Base-by-base conservation (phyloP, 2,329 filamentous ascomycete genomes). In the Dactylellina leptospora region DNA sequence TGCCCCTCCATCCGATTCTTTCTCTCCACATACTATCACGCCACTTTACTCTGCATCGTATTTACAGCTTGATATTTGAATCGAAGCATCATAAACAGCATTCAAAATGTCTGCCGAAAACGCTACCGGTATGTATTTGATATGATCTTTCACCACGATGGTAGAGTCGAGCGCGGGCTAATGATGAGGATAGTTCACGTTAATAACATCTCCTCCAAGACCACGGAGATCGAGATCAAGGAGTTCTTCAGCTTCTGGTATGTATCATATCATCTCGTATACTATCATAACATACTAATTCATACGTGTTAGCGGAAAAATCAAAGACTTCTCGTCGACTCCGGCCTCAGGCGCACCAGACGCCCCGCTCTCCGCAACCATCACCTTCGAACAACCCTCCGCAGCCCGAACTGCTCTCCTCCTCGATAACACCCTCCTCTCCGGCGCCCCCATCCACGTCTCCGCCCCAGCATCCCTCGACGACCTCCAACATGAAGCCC, bases 321-420 rank as follows among this genome's bases (percentile, higher is more conserved):
- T 99, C 80, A 88, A 87, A 76, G 85, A 86, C 77, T 85, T 99
- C 80, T 88, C 91, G 69, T 86, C 97, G 78, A 91, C 87, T 25
- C 82, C 88, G 33, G 82, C 81, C 54, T 83, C 81, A 38, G 83
- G 83, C 23, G 80, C 80, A 42, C 81, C 81, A 59, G 87, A 87
- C 78, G 85, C 88, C 75, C 84, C 86, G 76, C 92, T 97, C 82
- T 88, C 88, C 53, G 95, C 95, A 66, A 90, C 89, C n/a, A 93
- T 99, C 74, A 93, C 88, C 56, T 99, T 99, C 79, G 95, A 97
- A 82, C 97, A 97, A 84, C 88, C 93, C 80, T 96, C 93, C 11
- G 95, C 95, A 54, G 93, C 93, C 71, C 97, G 96, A 85, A 99
- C 95, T 20, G 95, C 95, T 23, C 90, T 97, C 40, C 90, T 99